These are phyloP conservation scores for Leccinum arenicola DNA, from an alignment of 768 basidiomycete genomes.

Conservation along the genomic window DNA sequence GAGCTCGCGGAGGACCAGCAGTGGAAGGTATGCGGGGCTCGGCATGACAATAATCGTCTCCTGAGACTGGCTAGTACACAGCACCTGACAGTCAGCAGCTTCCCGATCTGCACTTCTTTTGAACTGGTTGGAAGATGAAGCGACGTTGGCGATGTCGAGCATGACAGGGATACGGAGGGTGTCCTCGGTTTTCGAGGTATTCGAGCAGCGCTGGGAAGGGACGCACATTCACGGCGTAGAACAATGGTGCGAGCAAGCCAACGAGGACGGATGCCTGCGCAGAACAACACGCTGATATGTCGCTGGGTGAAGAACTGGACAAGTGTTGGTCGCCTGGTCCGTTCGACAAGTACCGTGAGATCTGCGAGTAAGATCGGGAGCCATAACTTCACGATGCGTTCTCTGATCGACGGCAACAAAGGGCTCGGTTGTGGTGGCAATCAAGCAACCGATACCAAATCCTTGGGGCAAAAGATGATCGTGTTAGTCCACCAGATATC, in stretches of 20 bases:
- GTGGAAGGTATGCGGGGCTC: constrained; percentile 70
- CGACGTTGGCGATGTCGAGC: constrained; percentile 81
- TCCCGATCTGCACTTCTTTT: constrained; percentile 66
- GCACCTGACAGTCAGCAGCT: constrained; percentile 85
- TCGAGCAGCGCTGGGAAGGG: constrained; percentile 77
- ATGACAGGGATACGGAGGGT: constrained; percentile 84
- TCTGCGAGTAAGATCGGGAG: constrained; percentile 71
- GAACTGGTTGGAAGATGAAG: constrained; percentile 70
- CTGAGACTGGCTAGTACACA: constrained; percentile 84
- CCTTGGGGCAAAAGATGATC: constrained; percentile 60
- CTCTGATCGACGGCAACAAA: constrained; percentile 51
- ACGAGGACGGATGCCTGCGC: constrained; percentile 73
- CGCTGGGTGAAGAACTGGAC: constrained; percentile 69
- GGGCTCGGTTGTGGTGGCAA: constrained; percentile 83
- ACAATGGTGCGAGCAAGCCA: constrained; percentile 69
- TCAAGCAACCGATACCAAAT: constrained; percentile 68
- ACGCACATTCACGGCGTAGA: constrained; percentile 70
- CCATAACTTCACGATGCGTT: constrained; percentile 62
- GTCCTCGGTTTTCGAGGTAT: constrained; percentile 84
- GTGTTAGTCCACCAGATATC: constrained; percentile 70
- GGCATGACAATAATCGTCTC: constrained; percentile 79
- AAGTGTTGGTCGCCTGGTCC: constrained; percentile 48
- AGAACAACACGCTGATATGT: constrained; percentile 75
- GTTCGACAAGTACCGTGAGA: constrained; percentile 66
- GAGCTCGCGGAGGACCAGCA: constrained; percentile 69